A percentile compares a stretch with the other conserved stretches of the same genome.
Conservation (phyloP, 345 rosid genomes). For the Draba incana region DNA sequence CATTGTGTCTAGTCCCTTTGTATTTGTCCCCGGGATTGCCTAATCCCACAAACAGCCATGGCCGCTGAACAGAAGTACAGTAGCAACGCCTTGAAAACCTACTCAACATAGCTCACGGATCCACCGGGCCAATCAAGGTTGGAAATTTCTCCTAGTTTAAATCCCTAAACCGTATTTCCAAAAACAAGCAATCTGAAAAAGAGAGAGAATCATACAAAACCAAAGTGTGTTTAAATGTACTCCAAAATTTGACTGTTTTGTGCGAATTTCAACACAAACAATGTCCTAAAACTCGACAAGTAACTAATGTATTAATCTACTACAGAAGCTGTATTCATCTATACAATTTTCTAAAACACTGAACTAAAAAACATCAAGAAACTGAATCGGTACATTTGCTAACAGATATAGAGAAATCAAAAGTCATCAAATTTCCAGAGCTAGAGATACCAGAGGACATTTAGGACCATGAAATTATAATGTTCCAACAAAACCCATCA, state of each 20-base stretch:
- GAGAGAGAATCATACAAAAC: background rate
- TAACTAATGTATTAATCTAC: no score
- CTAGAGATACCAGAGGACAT: background rate
- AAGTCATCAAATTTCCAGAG: background rate
- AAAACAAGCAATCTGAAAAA: slow-evolving; percentile 21
- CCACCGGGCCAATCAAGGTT: background rate
- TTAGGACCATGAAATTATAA: background rate
- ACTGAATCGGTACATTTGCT: background rate
- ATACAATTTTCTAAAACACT: background rate
- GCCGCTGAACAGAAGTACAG: slow-evolving; percentile 55
- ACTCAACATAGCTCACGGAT: slow-evolving; percentile 31
- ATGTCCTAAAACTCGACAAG: no score
- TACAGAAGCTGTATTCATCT: no score
- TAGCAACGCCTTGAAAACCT: slow-evolving; percentile 52
- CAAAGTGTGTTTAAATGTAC: slow-evolving; percentile 17
- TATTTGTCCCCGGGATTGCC: slow-evolving; percentile 92
- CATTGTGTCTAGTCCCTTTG: slow-evolving; percentile 85
- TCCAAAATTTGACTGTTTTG: background rate
- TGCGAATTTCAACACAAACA: background rate
- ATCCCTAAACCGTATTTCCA: background rate
- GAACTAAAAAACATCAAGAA: background rate
- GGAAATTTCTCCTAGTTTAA: background rate
- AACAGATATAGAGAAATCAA: background rate
- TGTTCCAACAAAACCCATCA: slow-evolving; percentile 18
- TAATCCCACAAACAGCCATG: slow-evolving; percentile 85